Evolutionary conservation across 2,329 filamentous ascomycete species (phyloP), one percentile per base, ranked within the genome.

Genomic region (Fusarium redolens): DNA sequence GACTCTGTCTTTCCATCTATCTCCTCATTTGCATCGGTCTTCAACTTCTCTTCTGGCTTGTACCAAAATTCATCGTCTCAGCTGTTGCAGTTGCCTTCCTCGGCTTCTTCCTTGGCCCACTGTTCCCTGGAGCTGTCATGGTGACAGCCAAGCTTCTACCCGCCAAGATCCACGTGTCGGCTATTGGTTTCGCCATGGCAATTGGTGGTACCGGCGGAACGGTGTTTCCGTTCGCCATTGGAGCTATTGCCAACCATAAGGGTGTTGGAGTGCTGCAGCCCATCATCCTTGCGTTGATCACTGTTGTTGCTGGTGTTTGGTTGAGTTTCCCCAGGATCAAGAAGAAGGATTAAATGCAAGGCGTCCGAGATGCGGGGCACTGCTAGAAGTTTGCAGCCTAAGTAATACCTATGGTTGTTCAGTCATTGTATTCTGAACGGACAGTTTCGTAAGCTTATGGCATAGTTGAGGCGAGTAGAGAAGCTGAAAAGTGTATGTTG

Each of bases 101-200:
- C 33, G 93, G 93, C 0, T 92, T 94, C 83, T 93, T 94, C 75
- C 83, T 95, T 0, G 93, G 93, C 0, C 93, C 93, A 0, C 81
- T 94, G 66, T 94, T 94, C 77, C 92, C 92, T 0, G 91, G 91
- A 3, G 91, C 89, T 0, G 86, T 95, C 13, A 90, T 93, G n/a
- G 87, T 91, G 3, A 89, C 90, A 8, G 92, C 92, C 0, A 93
- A 92, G 72, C 83, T 95, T 6, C 84, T 95, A 0, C 93, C 93
- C 0, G 86, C 87, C 48, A 86, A 92, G 64, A 83, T 94, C 7
- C 93, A 95, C 72, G 92, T 94, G 11, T 89, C 87, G 10, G 89
- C 90, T 0, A 92, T 95, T 65, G 92, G 93, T 0, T 95, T 95
- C 69, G 91, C 90, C 1, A 90, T 92, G 51, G 92, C 92, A 0